Percentiles rank a stretch among this genome's conserved stretches.
Conservation (phyloP, 108 stramenopile genomes). For the Nitzschia inconspicua region DNA sequence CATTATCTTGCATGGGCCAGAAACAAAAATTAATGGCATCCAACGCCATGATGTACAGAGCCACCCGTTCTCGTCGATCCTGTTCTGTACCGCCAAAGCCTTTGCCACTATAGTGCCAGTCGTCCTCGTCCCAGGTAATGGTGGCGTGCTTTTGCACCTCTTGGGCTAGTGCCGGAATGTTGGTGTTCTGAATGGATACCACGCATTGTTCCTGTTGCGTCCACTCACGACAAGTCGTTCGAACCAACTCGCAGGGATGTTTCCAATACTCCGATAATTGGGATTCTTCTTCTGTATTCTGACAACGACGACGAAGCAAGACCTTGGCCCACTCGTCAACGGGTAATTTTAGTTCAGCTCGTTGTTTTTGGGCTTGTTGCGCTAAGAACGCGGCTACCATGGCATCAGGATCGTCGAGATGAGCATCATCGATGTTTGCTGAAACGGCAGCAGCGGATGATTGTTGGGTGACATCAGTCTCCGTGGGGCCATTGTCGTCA, state of each 20-base stretch:
- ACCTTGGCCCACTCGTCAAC: too few species aligned
- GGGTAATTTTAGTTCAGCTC: too few species aligned
- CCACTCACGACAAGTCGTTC: constrained; percentile 28
- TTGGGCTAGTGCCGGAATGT: constrained; percentile 13
- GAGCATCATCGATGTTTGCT: too few species aligned
- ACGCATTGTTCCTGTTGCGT: constrained; percentile 23
- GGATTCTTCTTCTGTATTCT: too few species aligned
- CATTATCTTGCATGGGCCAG: constrained; percentile 58
- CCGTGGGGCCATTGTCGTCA: too few species aligned
- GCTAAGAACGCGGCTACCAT: too few species aligned
- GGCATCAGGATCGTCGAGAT: too few species aligned
- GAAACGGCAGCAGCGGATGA: too few species aligned
- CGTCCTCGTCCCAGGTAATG: constrained; percentile 75
- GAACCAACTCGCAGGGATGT: constrained; percentile 22
- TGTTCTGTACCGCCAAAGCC: constrained; percentile 24
- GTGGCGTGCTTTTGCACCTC: neutral
- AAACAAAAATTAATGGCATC: constrained; percentile 96
- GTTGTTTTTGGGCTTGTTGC: too few species aligned
- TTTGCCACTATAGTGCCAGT: constrained; percentile 77
- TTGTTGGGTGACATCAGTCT: too few species aligned
- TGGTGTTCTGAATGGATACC: constrained; percentile 3
- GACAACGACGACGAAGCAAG: too few species aligned
- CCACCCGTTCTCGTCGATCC: constrained; percentile 61
- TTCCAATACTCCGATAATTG: neutral
- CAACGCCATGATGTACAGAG: constrained; percentile 80